phyloP scores from a whole-genome alignment of 2,329 filamentous ascomycete species.

The Neophaeococcomyces aloes region DNA sequence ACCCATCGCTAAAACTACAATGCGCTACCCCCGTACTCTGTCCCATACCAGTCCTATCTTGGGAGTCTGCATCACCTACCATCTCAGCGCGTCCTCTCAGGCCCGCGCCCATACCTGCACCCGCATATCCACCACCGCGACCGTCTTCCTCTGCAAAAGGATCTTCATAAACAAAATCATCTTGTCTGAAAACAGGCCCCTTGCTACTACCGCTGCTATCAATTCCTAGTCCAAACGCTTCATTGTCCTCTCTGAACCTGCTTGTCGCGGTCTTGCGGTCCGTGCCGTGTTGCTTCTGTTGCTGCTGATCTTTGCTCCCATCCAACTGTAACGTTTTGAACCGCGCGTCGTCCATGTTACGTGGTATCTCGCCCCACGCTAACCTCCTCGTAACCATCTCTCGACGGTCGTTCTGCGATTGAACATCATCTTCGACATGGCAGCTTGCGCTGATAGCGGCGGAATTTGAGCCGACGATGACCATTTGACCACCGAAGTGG shows the following conservation, averaged over 20 bases:
- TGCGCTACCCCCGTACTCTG: slow-evolving; percentile 15
- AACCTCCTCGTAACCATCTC: slow-evolving; percentile 18
- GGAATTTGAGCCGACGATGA: slow-evolving; percentile 25
- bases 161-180: slow-evolving; percentile 2
- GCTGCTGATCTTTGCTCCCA: background rate
- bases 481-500: slow-evolving; percentile 23
- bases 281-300: background rate
- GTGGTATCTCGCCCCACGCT: slow-evolving; percentile 20
- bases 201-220: slow-evolving; percentile 8
- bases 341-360: too few relatives aligned
- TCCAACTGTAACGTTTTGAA: background rate
- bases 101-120: slow-evolving; percentile 11
- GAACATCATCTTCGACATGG: slow-evolving; percentile 18
- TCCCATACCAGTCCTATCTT: too few relatives aligned
- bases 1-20: slow-evolving; percentile 21
- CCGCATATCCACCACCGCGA: slow-evolving; percentile 8
- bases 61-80: slow-evolving; percentile 9
- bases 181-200: background rate
- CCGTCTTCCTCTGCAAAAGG: slow-evolving; percentile 1
- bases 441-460: slow-evolving; percentile 28
- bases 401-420: slow-evolving; percentile 11
- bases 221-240: slow-evolving; percentile 3
- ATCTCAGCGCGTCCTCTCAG: slow-evolving; percentile 5
- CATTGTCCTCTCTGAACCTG: too few relatives aligned
- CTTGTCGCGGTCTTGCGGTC: too few relatives aligned